phyloP scores from a whole-genome alignment of 768 basidiomycete genomes.

The Cystofilobasidium ferigula region DNA sequence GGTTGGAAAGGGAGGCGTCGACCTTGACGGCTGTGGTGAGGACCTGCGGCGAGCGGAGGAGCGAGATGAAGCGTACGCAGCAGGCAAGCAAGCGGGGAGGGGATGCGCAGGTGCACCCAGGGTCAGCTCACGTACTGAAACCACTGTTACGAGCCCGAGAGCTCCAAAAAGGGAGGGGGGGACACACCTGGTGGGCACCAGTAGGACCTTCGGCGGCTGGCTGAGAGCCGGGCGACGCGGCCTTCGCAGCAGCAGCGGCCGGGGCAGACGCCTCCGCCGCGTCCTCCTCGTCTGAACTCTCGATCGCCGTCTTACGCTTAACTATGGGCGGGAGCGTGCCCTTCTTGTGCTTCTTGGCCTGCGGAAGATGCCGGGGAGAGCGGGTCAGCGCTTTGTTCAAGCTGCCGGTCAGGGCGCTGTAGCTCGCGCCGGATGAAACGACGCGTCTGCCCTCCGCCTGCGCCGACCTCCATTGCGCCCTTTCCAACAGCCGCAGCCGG shows the following conservation, averaged over 20 bases:
- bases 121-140: background rate
- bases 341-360: constrained; percentile 26
- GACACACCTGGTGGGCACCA: constrained; percentile 5
- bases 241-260: background rate
- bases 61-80: too few relatives aligned
- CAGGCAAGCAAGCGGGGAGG: background rate
- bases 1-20: constrained; percentile 18
- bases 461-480: too few relatives aligned
- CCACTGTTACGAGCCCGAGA: background rate
- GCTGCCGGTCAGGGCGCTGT: too few relatives aligned
- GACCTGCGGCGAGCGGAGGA: background rate
- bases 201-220: too few relatives aligned
- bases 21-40: constrained; percentile 23
- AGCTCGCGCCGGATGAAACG: too few relatives aligned
- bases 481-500: background rate
- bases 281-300: constrained; percentile 16
- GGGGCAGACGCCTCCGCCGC: background rate
- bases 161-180: too few relatives aligned
- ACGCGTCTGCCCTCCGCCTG: too few relatives aligned
- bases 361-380: background rate
- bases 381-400: background rate
- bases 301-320: constrained; percentile 24
- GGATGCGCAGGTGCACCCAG: background rate
- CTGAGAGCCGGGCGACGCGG: too few relatives aligned
- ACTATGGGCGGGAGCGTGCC: constrained; percentile 13